These are phyloP conservation scores for Brachypodium distachyon DNA, from an alignment of 202 grass and related monocot species.

Conservation along the genomic window DNA sequence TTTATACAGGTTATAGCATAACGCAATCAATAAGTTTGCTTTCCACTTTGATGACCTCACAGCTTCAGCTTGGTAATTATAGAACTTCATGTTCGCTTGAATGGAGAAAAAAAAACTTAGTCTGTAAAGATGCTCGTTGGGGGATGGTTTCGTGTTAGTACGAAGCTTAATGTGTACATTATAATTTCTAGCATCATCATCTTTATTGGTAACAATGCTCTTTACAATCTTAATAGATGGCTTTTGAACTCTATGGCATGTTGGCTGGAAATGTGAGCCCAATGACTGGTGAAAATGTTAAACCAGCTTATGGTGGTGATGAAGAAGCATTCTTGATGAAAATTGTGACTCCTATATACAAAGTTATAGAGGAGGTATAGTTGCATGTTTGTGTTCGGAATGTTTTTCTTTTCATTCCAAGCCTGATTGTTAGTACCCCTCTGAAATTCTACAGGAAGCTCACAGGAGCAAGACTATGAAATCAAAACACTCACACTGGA, in stretches of 20 bases:
- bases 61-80: not conserved
- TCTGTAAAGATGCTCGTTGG: not conserved
- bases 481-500: slow-evolving; percentile 98
- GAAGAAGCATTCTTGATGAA: slow-evolving; percentile 84
- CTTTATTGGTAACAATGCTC: slow-evolving; percentile 3
- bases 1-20: not conserved
- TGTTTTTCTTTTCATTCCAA: slow-evolving; percentile 2
- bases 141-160: not conserved
- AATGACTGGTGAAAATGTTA: slow-evolving; percentile 92
- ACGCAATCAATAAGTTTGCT: not conserved
- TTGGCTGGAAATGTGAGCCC: slow-evolving; percentile 79
- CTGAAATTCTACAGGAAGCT: slow-evolving; percentile 61
- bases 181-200: not conserved
- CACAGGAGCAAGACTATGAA: slow-evolving; percentile 68
- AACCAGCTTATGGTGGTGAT: slow-evolving; percentile 87
- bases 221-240: slow-evolving; percentile 66
- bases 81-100: not conserved
- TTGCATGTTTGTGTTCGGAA: not conserved
- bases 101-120: slow-evolving; percentile 6
- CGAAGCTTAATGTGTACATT: not conserved
- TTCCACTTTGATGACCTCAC: not conserved
- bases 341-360: slow-evolving; percentile 88
- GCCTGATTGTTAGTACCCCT: not conserved
- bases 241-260: slow-evolving; percentile 96
- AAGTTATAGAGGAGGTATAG: slow-evolving; percentile 64